Evolutionary conservation across 2,329 filamentous ascomycete genomes (phyloP).

Genomic region (Calonectria naviculata): DNA sequence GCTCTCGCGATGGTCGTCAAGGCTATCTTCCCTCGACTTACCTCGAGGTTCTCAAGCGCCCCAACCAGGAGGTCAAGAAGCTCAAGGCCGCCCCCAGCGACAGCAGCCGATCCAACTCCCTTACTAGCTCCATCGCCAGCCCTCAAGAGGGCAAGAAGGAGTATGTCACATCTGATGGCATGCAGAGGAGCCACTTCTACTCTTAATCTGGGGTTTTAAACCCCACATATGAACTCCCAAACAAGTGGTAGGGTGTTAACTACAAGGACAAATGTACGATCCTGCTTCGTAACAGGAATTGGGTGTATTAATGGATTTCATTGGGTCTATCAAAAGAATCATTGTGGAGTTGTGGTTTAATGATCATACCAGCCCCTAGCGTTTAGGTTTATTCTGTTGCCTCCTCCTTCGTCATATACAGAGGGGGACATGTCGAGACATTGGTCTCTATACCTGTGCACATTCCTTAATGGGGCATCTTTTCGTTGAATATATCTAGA

Average conservation of each 20-base stretch:
- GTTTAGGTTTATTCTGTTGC: conserved; percentile 31
- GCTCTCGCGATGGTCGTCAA: conserved; percentile 87
- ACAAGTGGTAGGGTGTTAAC: conserved; percentile 15
- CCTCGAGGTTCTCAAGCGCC: conserved; percentile 76
- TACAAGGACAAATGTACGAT: conserved; percentile 33
- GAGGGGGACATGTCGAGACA: conserved; percentile 10
- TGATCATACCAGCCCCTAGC: conserved; percentile 39
- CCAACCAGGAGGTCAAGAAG: conserved; percentile 61
- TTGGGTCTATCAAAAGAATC: conserved; percentile 37
- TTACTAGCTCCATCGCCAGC: conserved; percentile 56
- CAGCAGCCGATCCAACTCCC: conserved; percentile 58
- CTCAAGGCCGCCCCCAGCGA: conserved; percentile 63
- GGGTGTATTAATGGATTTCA: conserved; percentile 36
- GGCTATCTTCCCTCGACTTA: conserved; percentile 95
- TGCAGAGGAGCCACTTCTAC: conserved; percentile 70
- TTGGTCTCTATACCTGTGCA: conserved; percentile 19
- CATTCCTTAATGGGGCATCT: conserved; percentile 22
- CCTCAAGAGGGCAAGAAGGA: conserved; percentile 60
- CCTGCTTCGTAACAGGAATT: conserved; percentile 26
- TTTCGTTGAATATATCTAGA: neutral
- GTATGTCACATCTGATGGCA: conserved; percentile 64
- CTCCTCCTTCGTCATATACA: conserved; percentile 18
- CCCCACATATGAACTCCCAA: neutral
- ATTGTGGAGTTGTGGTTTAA: conserved; percentile 38
- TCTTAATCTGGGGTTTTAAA: conserved; percentile 50